Conservation (phyloP, 2,329 filamentous ascomycete genomes). For the Tolypocladium tropicale region DNA sequence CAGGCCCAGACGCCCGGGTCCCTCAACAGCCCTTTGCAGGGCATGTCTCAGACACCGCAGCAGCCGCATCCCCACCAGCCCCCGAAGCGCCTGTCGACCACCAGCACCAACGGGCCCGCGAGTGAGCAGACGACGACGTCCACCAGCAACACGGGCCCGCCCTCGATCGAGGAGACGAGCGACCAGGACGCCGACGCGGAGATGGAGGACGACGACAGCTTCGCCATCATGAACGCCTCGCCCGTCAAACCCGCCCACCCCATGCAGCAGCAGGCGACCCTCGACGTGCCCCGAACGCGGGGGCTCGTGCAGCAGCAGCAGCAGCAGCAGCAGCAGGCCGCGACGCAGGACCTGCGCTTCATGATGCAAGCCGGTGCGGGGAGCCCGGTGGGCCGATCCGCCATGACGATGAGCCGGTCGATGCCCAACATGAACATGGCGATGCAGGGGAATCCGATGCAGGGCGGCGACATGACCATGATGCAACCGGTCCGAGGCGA, state of each 20-base stretch:
- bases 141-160: constrained; percentile 23
- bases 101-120: constrained; percentile 22
- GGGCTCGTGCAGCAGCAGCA: constrained; percentile 25
- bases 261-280: constrained; percentile 28
- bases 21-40: constrained; percentile 12
- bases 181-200: constrained; percentile 33
- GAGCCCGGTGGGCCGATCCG: constrained; percentile 23
- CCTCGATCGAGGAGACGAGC: constrained; percentile 35
- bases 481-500: constrained; percentile 37
- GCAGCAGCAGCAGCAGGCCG: too few relatives aligned
- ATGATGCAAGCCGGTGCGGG: constrained; percentile 30
- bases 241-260: constrained; percentile 24
- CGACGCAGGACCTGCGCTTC: constrained; percentile 26
- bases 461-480: constrained; percentile 32
- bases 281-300: constrained; percentile 33
- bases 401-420: constrained; percentile 30
- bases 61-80: constrained; percentile 11
- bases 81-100: constrained; percentile 20
- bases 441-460: constrained; percentile 28
- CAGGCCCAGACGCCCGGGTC: constrained; percentile 13
- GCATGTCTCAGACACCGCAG: constrained; percentile 12
- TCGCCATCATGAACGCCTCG: constrained; percentile 37
- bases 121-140: constrained; percentile 24
- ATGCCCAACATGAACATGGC: constrained; percentile 36
- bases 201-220: constrained; percentile 51